Evolutionary conservation across 208 protist genomes (phyloP), one percentile per base, ranked within the genome.

Genomic region (Crithidia thermophila): DNA sequence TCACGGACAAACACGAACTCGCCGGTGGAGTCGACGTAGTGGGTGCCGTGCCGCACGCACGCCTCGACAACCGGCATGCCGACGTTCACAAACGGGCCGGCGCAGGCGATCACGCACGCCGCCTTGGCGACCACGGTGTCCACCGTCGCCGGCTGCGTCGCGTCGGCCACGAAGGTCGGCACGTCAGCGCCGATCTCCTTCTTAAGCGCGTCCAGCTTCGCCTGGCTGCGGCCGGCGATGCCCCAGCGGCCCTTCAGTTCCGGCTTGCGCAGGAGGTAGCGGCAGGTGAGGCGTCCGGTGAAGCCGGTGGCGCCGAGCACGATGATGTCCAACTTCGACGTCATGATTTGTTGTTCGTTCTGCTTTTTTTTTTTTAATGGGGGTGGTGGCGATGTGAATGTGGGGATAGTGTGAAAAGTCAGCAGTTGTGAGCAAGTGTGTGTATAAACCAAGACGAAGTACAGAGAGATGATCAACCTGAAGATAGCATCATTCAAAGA

Each of bases 11-110:
- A 97, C 23, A 50, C 57, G 59, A 82, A 82, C 74, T 98, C 95
- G 28, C 95, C 95, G 11, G 90, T 98, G 45, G 89, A 93, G 79
- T 98, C 95, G 39, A 97, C 71, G 73, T 97, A 98, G 77, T 97
- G 85, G 7, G 84, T 92, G 18, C 68, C 58, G 50, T 75, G 74
- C 27, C 81, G 83, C 37, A 98, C 47, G 50, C 95, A 98, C 14
- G 90, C 84, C 21, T 95, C 82, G 28, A 98, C 88, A 20, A 98
- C 75, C 4, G 84, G 82, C 82, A 89, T 91, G 46, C 95, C 95
- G 20, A 88, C 60, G 10, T 61, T n/a, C 16, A 61, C 79, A 66
- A 96, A 98, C 11, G 95, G 95, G 11, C 95, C 95, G 13, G 82
- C 85, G 46, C 81, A 87, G 27, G 81, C 68, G 45, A 98, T 70